Conservation (phyloP, 2,329 filamentous ascomycete genomes). For the Xylaria sp. region DNA sequence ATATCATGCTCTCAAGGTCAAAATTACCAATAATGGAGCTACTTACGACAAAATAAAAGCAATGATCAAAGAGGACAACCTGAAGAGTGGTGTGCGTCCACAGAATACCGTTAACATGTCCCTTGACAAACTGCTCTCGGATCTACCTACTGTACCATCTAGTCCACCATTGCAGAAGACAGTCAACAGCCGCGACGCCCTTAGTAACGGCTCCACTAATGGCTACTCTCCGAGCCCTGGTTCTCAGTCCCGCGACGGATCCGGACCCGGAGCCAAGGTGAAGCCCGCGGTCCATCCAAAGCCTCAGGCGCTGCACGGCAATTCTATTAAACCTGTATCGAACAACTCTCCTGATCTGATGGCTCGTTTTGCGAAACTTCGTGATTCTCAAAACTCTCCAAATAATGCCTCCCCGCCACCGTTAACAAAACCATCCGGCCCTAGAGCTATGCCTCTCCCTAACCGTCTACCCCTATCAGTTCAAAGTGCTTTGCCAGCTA, state of each 20-base stretch:
- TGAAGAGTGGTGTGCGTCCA: slow-evolving; percentile 67
- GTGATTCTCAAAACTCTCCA: slow-evolving; percentile 55
- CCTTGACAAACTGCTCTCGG: slow-evolving; percentile 19
- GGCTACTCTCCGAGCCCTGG: slow-evolving; percentile 12
- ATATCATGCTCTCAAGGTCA: slow-evolving; percentile 62
- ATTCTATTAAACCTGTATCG: slow-evolving; percentile 59
- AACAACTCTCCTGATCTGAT: slow-evolving; percentile 61
- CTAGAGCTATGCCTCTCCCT: slow-evolving; percentile 62
- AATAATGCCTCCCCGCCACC: slow-evolving; percentile 58
- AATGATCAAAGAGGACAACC: slow-evolving; percentile 74
- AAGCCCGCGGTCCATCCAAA: slow-evolving; percentile 72
- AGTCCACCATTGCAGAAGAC: slow-evolving; percentile 17
- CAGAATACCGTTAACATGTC: slow-evolving; percentile 40
- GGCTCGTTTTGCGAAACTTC: slow-evolving; percentile 67
- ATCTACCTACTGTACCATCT: slow-evolving; percentile 41
- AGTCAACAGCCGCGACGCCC: slow-evolving; percentile 5
- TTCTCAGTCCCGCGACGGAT: slow-evolving; percentile 11
- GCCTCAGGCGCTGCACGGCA: slow-evolving; percentile 73
- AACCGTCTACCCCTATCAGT: slow-evolving; percentile 60
- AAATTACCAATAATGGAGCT: slow-evolving; percentile 60
- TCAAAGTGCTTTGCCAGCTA: slow-evolving; percentile 62
- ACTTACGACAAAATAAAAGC: slow-evolving; percentile 69
- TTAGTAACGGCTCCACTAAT: not conserved
- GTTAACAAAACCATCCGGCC: slow-evolving; percentile 55
- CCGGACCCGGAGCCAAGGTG: slow-evolving; percentile 43